Evolutionary conservation across 805 yeast genomes (phyloP), one percentile per base, ranked within the genome.

Genomic region (Saccharomycopsis sp.): DNA sequence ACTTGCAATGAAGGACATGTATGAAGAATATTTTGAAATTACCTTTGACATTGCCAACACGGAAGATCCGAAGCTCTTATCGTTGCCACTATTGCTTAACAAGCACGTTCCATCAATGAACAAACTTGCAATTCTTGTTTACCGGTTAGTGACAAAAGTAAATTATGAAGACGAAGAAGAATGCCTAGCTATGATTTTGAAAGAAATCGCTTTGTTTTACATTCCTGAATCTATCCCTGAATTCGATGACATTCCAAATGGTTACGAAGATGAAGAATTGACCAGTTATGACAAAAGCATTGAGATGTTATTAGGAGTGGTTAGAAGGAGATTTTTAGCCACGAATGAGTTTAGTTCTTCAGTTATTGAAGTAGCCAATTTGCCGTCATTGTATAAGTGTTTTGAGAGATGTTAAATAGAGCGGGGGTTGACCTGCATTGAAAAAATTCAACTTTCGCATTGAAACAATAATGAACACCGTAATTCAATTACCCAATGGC

Each of bases 341-440:
- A 75, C 94, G 0, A 66, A 66, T 11, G 57, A 56, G 2, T 54
- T 87, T 29, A 52, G 61, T 3, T 57, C 67, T 11, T 80, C 77
- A 45, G 77, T 88, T 3, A 73, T 85, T 4, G 96, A 90, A 59
- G 77, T 93, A 31, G 97, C 98, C 0, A 88, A 81, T 58, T 62
- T 93, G 24, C 97, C 97, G 1, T 95, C 95, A 0, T 66, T 93
- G 45, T 93, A 93, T 62, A 76, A 72, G 55, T 95, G 94, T 3
- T 93, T 93, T 67, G 98, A 93, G 65, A 71, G 98, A 59, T 93
- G 98, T 56, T 85, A 46, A 54, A 8, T 8, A 26, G 13, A 13
- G 13, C 13, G 8, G 29, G 8, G 29, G 13, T 8, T 8, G 13
- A 26, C 11, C 11, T 26, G 8, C 8, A 13, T 26, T 26, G 29